Conservation (phyloP, 768 basidiomycete species). For the Pleurotus ostreatus region DNA sequence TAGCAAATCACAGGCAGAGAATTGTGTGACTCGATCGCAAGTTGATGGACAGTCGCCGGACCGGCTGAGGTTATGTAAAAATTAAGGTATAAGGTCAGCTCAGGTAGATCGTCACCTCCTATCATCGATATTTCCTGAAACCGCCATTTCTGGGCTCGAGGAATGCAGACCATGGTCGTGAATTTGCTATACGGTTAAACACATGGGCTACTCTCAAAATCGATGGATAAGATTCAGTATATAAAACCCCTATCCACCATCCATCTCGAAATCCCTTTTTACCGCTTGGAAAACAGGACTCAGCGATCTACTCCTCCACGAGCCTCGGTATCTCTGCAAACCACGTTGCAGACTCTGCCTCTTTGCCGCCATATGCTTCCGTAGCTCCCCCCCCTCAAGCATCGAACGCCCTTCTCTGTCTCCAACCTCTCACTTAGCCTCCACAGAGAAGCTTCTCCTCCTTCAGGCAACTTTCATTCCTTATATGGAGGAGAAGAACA, state of each 20-base stretch:
- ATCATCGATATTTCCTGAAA: no score
- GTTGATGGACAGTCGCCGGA: neutral
- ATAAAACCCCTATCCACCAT: conserved; percentile 2
- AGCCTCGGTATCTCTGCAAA: conserved; percentile 6
- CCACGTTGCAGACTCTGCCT: conserved; percentile 5
- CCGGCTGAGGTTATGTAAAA: conserved; percentile 1
- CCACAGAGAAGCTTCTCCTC: neutral
- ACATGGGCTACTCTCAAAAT: neutral
- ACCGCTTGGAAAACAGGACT: conserved; percentile 7
- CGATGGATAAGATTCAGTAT: conserved; percentile 8
- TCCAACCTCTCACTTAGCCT: neutral
- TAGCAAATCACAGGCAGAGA: neutral
- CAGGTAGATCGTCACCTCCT: no score
- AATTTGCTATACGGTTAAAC: conserved; percentile 5
- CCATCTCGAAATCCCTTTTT: conserved; percentile 6
- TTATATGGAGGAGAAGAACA: conserved; percentile 7
- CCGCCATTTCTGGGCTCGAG: neutral
- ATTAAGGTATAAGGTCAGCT: neutral
- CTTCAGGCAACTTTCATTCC: conserved; percentile 2
- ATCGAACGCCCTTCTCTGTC: neutral
- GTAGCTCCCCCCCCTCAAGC: conserved; percentile 1
- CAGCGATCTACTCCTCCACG: conserved; percentile 6
- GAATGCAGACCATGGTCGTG: neutral
- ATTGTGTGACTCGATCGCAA: conserved; percentile 9
- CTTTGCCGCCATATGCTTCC: conserved; percentile 8